These are phyloP conservation scores for Lyophyllum semitale DNA, from an alignment of 768 basidiomycete genomes.

Conservation along the genomic window DNA sequence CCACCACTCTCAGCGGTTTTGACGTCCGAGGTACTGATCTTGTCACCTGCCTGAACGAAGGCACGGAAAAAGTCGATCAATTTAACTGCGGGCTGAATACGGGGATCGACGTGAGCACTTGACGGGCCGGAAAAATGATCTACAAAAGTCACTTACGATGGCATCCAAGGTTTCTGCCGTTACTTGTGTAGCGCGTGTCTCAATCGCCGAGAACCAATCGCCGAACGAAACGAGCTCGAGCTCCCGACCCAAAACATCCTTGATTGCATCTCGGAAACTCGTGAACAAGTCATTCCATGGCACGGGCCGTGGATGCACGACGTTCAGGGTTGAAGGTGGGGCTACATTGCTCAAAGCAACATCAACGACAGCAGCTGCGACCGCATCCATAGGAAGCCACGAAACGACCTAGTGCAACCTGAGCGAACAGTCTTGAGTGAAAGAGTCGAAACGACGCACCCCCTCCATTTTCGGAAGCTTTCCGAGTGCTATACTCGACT, in stretches of 20 bases:
- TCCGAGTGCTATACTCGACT: slow-evolving; percentile 28
- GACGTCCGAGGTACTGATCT: not conserved
- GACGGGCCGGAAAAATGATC: not conserved
- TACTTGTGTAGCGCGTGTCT: slow-evolving; percentile 5
- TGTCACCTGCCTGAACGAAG: not conserved
- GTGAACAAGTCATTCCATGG: slow-evolving; percentile 32
- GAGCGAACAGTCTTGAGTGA: not conserved
- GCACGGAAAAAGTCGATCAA: slow-evolving; percentile 16
- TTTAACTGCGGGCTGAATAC: slow-evolving; percentile 17
- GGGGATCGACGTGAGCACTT: not conserved
- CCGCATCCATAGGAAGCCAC: slow-evolving; percentile 34
- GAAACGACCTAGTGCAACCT: slow-evolving; percentile 27
- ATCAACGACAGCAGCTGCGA: slow-evolving; percentile 30
- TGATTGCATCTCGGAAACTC: not conserved
- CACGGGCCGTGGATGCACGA: slow-evolving; percentile 39
- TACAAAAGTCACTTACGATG: slow-evolving; percentile 11
- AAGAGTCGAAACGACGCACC: slow-evolving; percentile 16
- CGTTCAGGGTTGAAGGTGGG: slow-evolving; percentile 29
- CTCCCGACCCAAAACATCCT: not conserved
- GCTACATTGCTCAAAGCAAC: slow-evolving; percentile 19
- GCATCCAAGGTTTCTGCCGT: slow-evolving; percentile 8
- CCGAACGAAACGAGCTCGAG: slow-evolving; percentile 9
- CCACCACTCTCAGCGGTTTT: not conserved
- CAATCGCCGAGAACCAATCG: slow-evolving; percentile 16
- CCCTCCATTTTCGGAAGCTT: slow-evolving; percentile 26